These are phyloP conservation scores for Drosera spatulata DNA, from an alignment of 179 eudicot species.

Conservation along the genomic window DNA sequence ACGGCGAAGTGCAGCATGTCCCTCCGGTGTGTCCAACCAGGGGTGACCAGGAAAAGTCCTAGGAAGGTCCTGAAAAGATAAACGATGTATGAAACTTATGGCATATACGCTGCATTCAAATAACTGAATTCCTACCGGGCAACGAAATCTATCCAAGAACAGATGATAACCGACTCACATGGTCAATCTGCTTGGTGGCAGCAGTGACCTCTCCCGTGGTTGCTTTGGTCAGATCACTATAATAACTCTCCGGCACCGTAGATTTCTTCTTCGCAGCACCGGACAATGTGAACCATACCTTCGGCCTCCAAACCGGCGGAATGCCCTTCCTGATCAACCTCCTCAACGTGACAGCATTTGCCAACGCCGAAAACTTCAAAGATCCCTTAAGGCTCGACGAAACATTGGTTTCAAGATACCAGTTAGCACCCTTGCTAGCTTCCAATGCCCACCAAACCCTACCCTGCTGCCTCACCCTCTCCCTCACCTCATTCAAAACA, in stretches of 20 bases:
- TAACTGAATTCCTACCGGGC: not conserved
- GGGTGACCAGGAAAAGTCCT: conserved; percentile 98
- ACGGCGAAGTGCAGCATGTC: conserved; percentile 88
- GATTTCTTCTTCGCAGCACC: conserved; percentile 98
- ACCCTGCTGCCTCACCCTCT: conserved; percentile 82
- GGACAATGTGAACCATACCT: conserved; percentile 83
- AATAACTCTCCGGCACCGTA: conserved; percentile 87
- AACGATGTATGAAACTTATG: not conserved
- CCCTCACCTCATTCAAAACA: conserved; percentile 94
- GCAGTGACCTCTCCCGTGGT: conserved; percentile 74
- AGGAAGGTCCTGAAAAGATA: conserved; percentile 62
- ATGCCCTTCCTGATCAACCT: conserved; percentile 83
- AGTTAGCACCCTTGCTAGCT: conserved; percentile 81
- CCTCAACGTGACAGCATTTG: conserved; percentile 68
- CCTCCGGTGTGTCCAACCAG: conserved; percentile 85
- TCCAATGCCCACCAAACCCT: conserved; percentile 95
- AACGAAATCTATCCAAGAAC: not conserved
- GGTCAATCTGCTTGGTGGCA: conserved; percentile 94
- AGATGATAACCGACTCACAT: conserved; percentile 39
- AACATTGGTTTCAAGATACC: conserved; percentile 67
- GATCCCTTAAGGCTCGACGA: conserved; percentile 55
- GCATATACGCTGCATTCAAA: not conserved
- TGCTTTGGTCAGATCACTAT: conserved; percentile 60
- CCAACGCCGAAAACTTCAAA: conserved; percentile 58
- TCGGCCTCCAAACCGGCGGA: conserved; percentile 81